Conservation (phyloP, 352 stramenopile species). For the Phytophthora foliorum region DNA sequence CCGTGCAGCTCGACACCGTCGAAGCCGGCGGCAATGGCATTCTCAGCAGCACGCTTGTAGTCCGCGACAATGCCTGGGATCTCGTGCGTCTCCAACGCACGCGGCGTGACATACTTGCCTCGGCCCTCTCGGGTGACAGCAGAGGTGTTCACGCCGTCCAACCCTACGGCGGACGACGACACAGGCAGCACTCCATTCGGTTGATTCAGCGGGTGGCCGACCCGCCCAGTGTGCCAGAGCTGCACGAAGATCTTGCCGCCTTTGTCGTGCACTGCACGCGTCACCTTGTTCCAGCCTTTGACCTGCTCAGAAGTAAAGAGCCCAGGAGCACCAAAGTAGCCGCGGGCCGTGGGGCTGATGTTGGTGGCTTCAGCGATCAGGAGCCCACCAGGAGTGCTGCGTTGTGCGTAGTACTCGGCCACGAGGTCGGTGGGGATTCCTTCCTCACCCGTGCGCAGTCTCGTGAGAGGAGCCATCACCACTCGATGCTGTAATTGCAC, state of each 20-base stretch:
- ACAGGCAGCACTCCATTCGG: slow-evolving; percentile 54
- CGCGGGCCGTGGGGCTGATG: slow-evolving; percentile 49
- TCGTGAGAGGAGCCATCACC: slow-evolving; percentile 79
- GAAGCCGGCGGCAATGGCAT: slow-evolving; percentile 41
- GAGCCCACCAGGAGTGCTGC: slow-evolving; percentile 60
- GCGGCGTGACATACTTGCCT: slow-evolving; percentile 58
- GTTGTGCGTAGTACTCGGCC: slow-evolving; percentile 73
- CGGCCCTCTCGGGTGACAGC: slow-evolving; percentile 50
- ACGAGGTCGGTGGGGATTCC: slow-evolving; percentile 51
- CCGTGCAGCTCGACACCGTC: slow-evolving; percentile 44
- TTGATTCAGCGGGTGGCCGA: slow-evolving; percentile 69
- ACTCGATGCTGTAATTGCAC: slow-evolving; percentile 71
- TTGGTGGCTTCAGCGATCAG: slow-evolving; percentile 72
- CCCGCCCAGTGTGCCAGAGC: slow-evolving; percentile 87
- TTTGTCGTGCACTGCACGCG: slow-evolving; percentile 76
- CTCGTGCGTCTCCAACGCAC: slow-evolving; percentile 76
- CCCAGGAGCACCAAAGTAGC: slow-evolving; percentile 57
- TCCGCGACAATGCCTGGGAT: slow-evolving; percentile 56
- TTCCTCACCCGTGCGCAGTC: slow-evolving; percentile 41
- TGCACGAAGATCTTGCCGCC: slow-evolving; percentile 84
- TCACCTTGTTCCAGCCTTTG: slow-evolving; percentile 64
- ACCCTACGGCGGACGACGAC: slow-evolving; percentile 45
- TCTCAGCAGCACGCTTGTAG: slow-evolving; percentile 40
- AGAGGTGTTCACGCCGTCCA: slow-evolving; percentile 38
- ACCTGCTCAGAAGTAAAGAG: slow-evolving; percentile 57